Evolutionary conservation across 2,329 filamentous ascomycete species (phyloP).

Genomic region (Colletotrichum sp.): DNA sequence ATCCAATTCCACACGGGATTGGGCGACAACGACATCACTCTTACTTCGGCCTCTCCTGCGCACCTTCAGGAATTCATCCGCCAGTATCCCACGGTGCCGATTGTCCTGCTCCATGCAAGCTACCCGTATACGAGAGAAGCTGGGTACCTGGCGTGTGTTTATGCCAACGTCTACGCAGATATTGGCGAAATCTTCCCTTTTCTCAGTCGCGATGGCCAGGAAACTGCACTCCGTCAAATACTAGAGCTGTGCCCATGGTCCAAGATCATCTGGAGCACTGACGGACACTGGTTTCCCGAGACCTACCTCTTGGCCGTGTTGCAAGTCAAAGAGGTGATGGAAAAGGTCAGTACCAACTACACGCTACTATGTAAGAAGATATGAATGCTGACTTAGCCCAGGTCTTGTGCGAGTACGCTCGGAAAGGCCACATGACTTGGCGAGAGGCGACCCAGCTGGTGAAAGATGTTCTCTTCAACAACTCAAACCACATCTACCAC

Average conservation of each 20-base stretch:
- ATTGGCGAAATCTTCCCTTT: slow-evolving; percentile 84
- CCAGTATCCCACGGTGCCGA: slow-evolving; percentile 70
- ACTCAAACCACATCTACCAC: slow-evolving; percentile 77
- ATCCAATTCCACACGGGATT: slow-evolving; percentile 86
- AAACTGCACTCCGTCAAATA: slow-evolving; percentile 71
- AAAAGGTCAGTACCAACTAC: slow-evolving; percentile 53
- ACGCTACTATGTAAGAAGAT: neutral
- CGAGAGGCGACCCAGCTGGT: slow-evolving; percentile 68
- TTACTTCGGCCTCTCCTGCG: slow-evolving; percentile 74
- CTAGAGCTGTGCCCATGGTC: slow-evolving; percentile 77
- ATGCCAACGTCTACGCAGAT: slow-evolving; percentile 82
- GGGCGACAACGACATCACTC: slow-evolving; percentile 78
- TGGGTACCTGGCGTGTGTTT: slow-evolving; percentile 79
- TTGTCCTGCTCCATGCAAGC: slow-evolving; percentile 80
- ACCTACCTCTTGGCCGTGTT: slow-evolving; percentile 75
- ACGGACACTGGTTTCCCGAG: slow-evolving; percentile 81
- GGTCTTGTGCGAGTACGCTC: slow-evolving; percentile 71
- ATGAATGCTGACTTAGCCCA: slow-evolving; percentile 32
- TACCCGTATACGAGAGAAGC: slow-evolving; percentile 83
- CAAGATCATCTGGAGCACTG: slow-evolving; percentile 82
- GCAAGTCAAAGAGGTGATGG: slow-evolving; percentile 74
- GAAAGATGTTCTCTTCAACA: slow-evolving; percentile 75
- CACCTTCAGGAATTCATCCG: slow-evolving; percentile 78
- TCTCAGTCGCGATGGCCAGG: slow-evolving; percentile 78
- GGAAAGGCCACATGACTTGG: slow-evolving; percentile 65